A percentile compares a stretch with the other conserved stretches of the same genome.
These are phyloP conservation scores for Golubevia sp. DNA, from an alignment of 1,284 basidiomycete genomes.

Conservation along the genomic window DNA sequence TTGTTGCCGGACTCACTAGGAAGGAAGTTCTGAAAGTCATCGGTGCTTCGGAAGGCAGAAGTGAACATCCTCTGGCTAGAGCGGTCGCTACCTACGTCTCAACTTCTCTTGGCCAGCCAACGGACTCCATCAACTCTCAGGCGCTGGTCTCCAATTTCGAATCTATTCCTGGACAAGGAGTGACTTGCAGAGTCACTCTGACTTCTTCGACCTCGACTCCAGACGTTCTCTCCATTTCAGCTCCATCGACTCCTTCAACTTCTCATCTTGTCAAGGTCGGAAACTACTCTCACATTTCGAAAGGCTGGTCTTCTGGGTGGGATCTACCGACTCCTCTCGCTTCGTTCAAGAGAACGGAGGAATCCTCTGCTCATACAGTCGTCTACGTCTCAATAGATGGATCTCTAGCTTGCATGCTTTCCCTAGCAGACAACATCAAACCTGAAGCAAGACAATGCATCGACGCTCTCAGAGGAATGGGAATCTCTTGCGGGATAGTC, in stretches of 20 bases:
- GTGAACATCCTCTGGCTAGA: slow-evolving; percentile 93
- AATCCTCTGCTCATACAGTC: slow-evolving; percentile 41
- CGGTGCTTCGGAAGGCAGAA: slow-evolving; percentile 82
- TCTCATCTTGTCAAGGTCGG: slow-evolving; percentile 38
- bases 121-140: neutral
- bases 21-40: slow-evolving; percentile 68
- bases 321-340: neutral
- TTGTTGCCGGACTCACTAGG: slow-evolving; percentile 11
- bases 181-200: slow-evolving; percentile 63
- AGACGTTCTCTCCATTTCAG: neutral
- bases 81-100: slow-evolving; percentile 79
- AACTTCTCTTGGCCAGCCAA: slow-evolving; percentile 68
- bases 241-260: neutral
- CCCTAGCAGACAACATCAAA: slow-evolving; percentile 51
- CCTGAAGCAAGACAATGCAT: slow-evolving; percentile 42
- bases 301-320: neutral
- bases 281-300: slow-evolving; percentile 17
- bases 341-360: slow-evolving; percentile 16
- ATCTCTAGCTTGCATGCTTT: slow-evolving; percentile 25
- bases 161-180: slow-evolving; percentile 84
- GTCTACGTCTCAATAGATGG: slow-evolving; percentile 47
- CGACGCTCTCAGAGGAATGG: slow-evolving; percentile 36
- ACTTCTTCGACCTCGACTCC: neutral
- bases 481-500: slow-evolving; percentile 48
- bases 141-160: slow-evolving; percentile 70